phyloP scores from a whole-genome alignment of 2,329 filamentous ascomycete genomes.

The Ophiocordyceps sinensis region DNA sequence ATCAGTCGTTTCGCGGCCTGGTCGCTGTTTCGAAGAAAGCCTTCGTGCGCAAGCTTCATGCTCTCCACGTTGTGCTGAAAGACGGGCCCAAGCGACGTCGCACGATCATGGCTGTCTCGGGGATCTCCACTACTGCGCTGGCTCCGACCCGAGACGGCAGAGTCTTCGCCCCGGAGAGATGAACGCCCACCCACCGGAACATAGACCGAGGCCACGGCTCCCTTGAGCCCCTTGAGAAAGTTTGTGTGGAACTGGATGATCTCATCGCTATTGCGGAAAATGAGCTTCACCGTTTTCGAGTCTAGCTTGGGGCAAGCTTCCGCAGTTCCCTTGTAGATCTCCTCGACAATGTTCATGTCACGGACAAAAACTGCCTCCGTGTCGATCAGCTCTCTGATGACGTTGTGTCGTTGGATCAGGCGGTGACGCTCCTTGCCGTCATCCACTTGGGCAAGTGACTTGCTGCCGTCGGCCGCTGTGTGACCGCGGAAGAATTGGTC shows the following conservation, averaged over 20 bases:
- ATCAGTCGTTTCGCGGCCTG: slow-evolving; percentile 45
- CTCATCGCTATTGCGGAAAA: slow-evolving; percentile 88
- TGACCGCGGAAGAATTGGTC: slow-evolving; percentile 24
- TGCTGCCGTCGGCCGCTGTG: slow-evolving; percentile 22
- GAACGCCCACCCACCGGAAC: slow-evolving; percentile 40
- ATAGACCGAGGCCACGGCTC: slow-evolving; percentile 67
- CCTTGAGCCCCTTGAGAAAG: slow-evolving; percentile 69
- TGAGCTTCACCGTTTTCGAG: slow-evolving; percentile 68
- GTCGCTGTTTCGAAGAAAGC: slow-evolving; percentile 49
- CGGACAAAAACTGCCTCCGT: slow-evolving; percentile 84
- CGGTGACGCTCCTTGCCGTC: slow-evolving; percentile 48
- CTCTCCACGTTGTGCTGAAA: slow-evolving; percentile 42
- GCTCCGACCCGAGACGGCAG: slow-evolving; percentile 23
- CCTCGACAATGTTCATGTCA: slow-evolving; percentile 94
- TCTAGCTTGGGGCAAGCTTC: slow-evolving; percentile 68
- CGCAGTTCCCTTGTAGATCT: slow-evolving; percentile 93
- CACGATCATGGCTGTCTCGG: slow-evolving; percentile 37
- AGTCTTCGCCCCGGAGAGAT: slow-evolving; percentile 25
- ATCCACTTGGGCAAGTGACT: slow-evolving; percentile 20
- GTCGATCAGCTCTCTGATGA: slow-evolving; percentile 84
- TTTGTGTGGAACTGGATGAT: slow-evolving; percentile 73
- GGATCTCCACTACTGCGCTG: slow-evolving; percentile 25
- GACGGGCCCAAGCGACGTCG: slow-evolving; percentile 35
- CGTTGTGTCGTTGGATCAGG: slow-evolving; percentile 66
- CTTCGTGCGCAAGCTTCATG: slow-evolving; percentile 47